Evolutionary conservation across 225 moss, liverwort and hornwort species (phyloP), one percentile per base, ranked within the genome.

Genomic region (Physcomitrellopsis africana): DNA sequence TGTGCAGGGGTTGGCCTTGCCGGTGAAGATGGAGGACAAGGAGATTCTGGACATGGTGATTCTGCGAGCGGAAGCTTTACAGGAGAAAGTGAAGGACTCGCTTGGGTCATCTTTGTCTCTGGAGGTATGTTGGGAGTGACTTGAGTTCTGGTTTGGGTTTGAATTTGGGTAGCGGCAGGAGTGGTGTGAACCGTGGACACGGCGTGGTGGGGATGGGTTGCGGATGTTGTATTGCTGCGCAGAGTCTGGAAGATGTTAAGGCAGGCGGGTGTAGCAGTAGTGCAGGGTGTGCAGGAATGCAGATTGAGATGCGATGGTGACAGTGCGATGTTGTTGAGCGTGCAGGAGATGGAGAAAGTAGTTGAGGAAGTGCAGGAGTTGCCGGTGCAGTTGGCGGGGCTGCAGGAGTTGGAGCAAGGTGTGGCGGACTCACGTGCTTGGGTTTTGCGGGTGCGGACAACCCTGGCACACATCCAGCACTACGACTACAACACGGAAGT

Each of bases 301-400:
- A n/a, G n/a, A n/a, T n/a, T n/a, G n/a, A n/a, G n/a, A n/a, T n/a
- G n/a, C n/a, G n/a, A n/a, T n/a, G n/a, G n/a, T n/a, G n/a, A n/a
- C n/a, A 1, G 3, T 10, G 29, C 29, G 58, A 12, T 68, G 45
- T 45, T 27, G 69, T 22, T 17, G 66, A 44, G 46, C 46, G 3
- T 70, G 16, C 89, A 96, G 96, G 96, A 87, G 69, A 68, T 96
- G 27, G 91, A 89, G 78, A 87, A 84, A 24, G 84, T 87, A 75
- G 82, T 96, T 44, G 79, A 84, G 65, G 86, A 88, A 66, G 91
- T 88, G 46, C 88, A 91, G 72, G 82, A 68, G 32, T 68, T 96
- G 75, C 91, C 89, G 49, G 91, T 96, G 72, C 83, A 89, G 68
- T 79, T 89, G 47, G 71, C 71, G 52, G 91, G 92, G 84, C 85